Base-by-base conservation (phyloP, 1,284 basidiomycete genomes). In the Heterobasidion parviporum region DNA sequence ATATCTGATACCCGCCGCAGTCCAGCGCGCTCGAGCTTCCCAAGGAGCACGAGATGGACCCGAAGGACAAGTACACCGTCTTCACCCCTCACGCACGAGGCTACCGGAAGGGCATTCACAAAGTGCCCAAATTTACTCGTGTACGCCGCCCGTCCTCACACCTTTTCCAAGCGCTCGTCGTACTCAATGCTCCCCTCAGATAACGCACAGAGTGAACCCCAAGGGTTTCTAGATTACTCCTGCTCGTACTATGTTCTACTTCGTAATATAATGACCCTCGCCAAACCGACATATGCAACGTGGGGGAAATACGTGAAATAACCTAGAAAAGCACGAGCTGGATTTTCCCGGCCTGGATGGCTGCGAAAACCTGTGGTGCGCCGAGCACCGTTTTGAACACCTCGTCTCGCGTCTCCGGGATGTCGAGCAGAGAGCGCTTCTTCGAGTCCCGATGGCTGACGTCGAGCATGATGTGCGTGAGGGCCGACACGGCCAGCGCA, bases 41-140 rank as follows among this genome's bases (percentile, higher is more conserved):
- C 50, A 94, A 91, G 67, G 91, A 96, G 69, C 77, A 86, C 60
- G 89, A 94, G 68, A 95, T 95, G 93, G 77, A 75, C 14, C 74
- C 93, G 1, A 80, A 79, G 71, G 95, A 99, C 76, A 99, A 99
- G 73, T 99, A 98, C 75, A 98, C 95, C 0, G 85, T 90, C 16
- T 99, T 95, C 72, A 86, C 82, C 54, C 78, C 82, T 18, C 85
- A 82, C 53, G 75, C 75, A 7, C 74, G 70, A 58, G 87, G 88
- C 6, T 99, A 95, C 73, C 77, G 96, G 52, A 99, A 99, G 69
- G 88, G 90, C 18, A 90, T 98, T 48, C 96, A 99, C 74, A 97
- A 97, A 69, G 91, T 97, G 34, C 94, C 93, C 18, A 95, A 96
- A 68, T 96, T 88, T 81, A 96, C 94, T 57, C 79, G 91, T 70